Conservation (phyloP, 495 filamentous ascomycete genomes). For the Cercophora samala region DNA sequence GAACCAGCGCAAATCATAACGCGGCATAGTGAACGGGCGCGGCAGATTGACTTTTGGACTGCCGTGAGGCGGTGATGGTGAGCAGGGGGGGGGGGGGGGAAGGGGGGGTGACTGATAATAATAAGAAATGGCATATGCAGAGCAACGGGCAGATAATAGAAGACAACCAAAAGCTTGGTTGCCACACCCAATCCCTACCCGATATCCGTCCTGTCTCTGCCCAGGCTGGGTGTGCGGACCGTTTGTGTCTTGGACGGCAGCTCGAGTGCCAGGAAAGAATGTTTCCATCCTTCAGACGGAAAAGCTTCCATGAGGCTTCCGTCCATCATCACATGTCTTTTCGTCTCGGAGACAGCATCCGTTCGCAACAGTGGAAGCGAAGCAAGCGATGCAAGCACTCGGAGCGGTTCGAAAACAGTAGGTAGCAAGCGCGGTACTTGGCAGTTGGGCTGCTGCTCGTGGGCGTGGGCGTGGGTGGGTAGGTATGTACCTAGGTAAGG, state of each 20-base stretch:
- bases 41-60: conserved; percentile 19
- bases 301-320: not conserved
- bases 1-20: conserved; percentile 22
- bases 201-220: not conserved
- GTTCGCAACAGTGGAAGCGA: not conserved
- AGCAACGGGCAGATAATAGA: conserved; percentile 13
- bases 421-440: conserved; percentile 3
- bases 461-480: not conserved
- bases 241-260: not conserved
- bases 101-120: conserved; percentile 11
- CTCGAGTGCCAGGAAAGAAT: not conserved
- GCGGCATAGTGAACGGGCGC: conserved; percentile 24
- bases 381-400: conserved; percentile 1
- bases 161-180: conserved; percentile 15
- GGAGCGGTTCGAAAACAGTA: conserved; percentile 10
- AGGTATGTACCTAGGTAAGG: not conserved
- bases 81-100: not conserved
- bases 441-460: not conserved
- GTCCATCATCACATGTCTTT: not conserved
- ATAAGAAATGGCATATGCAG: conserved; percentile 21
- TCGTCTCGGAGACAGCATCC: not conserved
- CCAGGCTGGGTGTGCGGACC: not conserved
- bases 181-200: conserved; percentile 7
- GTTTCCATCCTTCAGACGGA: not conserved
- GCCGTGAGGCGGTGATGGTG: not conserved